Evolutionary conservation across 2,329 filamentous ascomycete species (phyloP).

Genomic region (Metarhizium anisopliae): DNA sequence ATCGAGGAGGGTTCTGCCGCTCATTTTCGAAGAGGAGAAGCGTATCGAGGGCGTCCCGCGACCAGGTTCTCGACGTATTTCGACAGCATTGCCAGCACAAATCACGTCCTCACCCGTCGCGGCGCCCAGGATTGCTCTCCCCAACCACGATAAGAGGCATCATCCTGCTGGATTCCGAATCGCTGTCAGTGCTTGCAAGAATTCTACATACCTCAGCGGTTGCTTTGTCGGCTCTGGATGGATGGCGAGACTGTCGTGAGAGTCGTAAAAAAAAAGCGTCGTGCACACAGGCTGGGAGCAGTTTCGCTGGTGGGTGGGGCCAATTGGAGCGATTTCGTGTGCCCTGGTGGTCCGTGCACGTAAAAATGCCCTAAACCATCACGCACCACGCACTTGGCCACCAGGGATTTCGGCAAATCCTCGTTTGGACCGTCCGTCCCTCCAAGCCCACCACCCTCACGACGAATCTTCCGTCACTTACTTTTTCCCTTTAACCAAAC

Average conservation of each 20-base stretch:
- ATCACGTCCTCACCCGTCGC: slow-evolving; percentile 13
- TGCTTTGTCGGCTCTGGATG: slow-evolving; percentile 2
- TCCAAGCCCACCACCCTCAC: slow-evolving; percentile 21
- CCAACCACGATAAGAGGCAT: slow-evolving; percentile 45
- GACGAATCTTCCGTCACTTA: slow-evolving; percentile 17
- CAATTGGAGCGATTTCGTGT: slow-evolving; percentile 19
- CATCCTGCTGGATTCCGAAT: slow-evolving; percentile 26
- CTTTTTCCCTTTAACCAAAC: slow-evolving; percentile 19
- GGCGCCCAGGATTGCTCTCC: slow-evolving; percentile 49
- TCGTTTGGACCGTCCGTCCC: slow-evolving; percentile 18
- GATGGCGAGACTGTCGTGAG: slow-evolving; percentile 1
- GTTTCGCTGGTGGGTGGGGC: slow-evolving; percentile 4
- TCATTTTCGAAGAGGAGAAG: slow-evolving; percentile 55
- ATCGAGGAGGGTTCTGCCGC: slow-evolving; percentile 59
- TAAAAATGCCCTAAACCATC: slow-evolving; percentile 34
- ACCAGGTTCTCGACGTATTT: background rate
- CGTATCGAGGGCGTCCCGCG: slow-evolving; percentile 39
- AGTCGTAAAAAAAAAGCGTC: slow-evolving; percentile 8
- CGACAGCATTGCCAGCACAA: background rate
- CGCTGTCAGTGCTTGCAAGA: slow-evolving; percentile 16
- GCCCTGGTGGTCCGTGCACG: slow-evolving; percentile 33
- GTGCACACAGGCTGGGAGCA: slow-evolving; percentile 2
- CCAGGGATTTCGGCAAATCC: slow-evolving; percentile 28
- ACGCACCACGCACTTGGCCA: slow-evolving; percentile 17
- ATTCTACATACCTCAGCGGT: slow-evolving; percentile 35